Evolutionary conservation across 495 filamentous ascomycete genomes (phyloP), one percentile per base, ranked within the genome.

Genomic region (Penicillium alfredii): DNA sequence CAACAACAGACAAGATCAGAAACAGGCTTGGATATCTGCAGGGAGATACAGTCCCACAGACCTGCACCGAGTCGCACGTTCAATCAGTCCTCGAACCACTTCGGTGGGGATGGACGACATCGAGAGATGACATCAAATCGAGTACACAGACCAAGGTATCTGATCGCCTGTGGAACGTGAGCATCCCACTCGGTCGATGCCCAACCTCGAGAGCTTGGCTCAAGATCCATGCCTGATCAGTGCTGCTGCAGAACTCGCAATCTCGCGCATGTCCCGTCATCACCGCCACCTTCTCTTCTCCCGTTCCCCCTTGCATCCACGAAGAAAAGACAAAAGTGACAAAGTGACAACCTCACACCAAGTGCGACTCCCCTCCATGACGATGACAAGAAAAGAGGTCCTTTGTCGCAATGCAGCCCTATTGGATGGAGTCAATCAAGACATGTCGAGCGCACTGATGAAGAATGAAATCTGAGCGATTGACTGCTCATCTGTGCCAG

Each of bases 391-490:
- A 45, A 45, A n/a, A n/a, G n/a, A n/a, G n/a, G n/a, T n/a, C n/a
- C n/a, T n/a, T n/a, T n/a, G n/a, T n/a, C n/a, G n/a, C n/a, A n/a
- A n/a, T n/a, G n/a, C 37, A 37, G 32, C 32, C 37, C 28, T 36
- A 41, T 8, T 33, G 8, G 32, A 28, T 16, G 30, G n/a, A 10
- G 4, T 9, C 12, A 17, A 12, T n/a, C 24, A 35, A 28, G n/a
- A n/a, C n/a, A n/a, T 23, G 41, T 44, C 29, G 30, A 24, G 40
- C 42, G 30, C 28, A 42, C 17, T 9, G 32, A 17, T 12, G 19
- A 36, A 23, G 32, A 36, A 36, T 16, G 11, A 18, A 6, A 35
- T 26, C 26, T 17, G 21, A 37, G 29, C 12, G 5, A 16, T 18
- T 15, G 8, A 16, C 15, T 14, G 43, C 22, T 13, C 10, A 42